Conservation (phyloP, 1,139 yeast species). For the Eremothecium gossypii region DNA sequence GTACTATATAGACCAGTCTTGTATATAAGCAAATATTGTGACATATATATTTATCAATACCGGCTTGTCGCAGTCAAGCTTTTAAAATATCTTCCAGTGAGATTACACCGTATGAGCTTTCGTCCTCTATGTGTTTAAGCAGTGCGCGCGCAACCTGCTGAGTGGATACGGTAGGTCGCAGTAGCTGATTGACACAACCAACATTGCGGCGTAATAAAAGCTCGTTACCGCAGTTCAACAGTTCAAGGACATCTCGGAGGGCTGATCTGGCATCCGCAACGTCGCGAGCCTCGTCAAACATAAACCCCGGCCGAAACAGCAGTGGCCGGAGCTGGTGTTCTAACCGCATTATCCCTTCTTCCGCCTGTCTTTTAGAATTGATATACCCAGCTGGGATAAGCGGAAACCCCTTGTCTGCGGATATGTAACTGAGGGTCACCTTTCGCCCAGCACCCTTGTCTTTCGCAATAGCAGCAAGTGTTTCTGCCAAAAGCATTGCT, state of each 20-base stretch:
- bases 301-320: constrained; percentile 69
- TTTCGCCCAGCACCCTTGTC: neutral
- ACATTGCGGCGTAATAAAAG: constrained; percentile 27
- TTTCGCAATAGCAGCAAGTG: constrained; percentile 32
- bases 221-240: constrained; percentile 39
- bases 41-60: neutral
- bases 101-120: constrained; percentile 47
- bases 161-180: constrained; percentile 61
- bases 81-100: constrained; percentile 42
- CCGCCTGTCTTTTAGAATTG: constrained; percentile 70
- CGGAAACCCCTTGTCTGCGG: constrained; percentile 69
- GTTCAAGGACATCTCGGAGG: constrained; percentile 30
- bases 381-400: constrained; percentile 63
- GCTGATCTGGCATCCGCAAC: constrained; percentile 30
- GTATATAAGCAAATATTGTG: neutral
- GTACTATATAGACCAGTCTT: neutral
- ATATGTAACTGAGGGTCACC: constrained; percentile 60
- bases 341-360: constrained; percentile 38
- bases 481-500: constrained; percentile 56
- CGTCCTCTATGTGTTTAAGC: constrained; percentile 45
- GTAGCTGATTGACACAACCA: constrained; percentile 36
- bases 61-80: constrained; percentile 3
- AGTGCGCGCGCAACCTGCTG: constrained; percentile 58
- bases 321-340: constrained; percentile 45
- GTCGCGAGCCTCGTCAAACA: constrained; percentile 49